A percentile compares a stretch with the other conserved stretches of the same genome.
Conservation (phyloP, 2,329 filamentous ascomycete genomes). For the Diaporthe sp. region DNA sequence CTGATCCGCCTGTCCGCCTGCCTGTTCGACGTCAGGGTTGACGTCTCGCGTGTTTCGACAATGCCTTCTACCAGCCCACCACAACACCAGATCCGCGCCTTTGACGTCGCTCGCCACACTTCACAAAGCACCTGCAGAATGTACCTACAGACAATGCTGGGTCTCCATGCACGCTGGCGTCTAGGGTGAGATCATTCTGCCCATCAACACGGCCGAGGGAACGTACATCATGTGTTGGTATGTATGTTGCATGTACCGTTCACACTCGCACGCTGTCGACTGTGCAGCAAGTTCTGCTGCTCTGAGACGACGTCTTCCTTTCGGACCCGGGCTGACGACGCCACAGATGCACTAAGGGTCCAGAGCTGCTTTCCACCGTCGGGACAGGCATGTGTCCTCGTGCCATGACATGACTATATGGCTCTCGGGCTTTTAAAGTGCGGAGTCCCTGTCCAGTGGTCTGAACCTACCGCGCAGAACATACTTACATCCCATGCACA, state of each 20-base stretch:
- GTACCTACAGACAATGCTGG: neutral
- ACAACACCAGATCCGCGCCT: conserved; percentile 8
- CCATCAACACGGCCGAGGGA: neutral
- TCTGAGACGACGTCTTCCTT: neutral
- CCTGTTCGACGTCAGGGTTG: conserved; percentile 30
- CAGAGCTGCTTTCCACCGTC: neutral
- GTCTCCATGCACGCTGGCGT: conserved; percentile 10
- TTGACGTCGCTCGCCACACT: conserved; percentile 33
- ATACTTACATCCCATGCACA: neutral
- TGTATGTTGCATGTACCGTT: neutral
- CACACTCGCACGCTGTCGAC: neutral
- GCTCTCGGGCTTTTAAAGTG: neutral
- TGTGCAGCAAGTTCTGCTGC: neutral
- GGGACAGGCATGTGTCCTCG: neutral
- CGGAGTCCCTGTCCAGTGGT: neutral
- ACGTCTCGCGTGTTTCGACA: conserved; percentile 31
- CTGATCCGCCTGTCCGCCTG: neutral
- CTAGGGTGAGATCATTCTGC: conserved; percentile 6
- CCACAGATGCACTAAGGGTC: conserved; percentile 33
- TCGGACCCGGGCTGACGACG: conserved; percentile 18
- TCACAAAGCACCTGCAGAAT: neutral
- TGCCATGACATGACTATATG: neutral
- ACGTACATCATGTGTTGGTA: neutral
- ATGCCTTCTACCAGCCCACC: conserved; percentile 3
- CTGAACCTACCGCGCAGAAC: neutral